phyloP scores from a whole-genome alignment of 2,329 filamentous ascomycete species.

The Hymenoscyphus fructigenus region DNA sequence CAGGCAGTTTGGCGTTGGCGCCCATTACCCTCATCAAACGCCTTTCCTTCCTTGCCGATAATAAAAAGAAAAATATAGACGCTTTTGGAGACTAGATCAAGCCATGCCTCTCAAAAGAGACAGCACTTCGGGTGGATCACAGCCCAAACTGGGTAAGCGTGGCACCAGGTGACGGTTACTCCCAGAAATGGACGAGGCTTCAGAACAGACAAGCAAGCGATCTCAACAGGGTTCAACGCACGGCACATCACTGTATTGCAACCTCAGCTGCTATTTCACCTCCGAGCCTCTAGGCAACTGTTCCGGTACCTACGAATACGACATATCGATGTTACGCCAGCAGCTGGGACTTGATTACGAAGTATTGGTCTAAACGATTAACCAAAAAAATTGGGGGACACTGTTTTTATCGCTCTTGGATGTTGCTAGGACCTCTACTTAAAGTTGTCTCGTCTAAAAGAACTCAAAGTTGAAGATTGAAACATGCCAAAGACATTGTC shows the following conservation, averaged over 20 bases:
- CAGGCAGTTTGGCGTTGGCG: neutral
- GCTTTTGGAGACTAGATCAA: neutral
- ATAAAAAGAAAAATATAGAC: neutral
- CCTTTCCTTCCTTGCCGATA: neutral
- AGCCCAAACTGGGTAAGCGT: neutral
- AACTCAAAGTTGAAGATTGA: neutral
- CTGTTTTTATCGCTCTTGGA: neutral
- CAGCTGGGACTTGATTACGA: neutral
- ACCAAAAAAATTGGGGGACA: neutral
- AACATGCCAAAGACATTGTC: neutral
- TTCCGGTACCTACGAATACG: conserved; percentile 1
- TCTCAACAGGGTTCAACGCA: conserved; percentile 1
- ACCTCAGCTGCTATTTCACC: neutral
- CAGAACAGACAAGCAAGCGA: neutral
- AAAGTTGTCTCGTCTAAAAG: neutral
- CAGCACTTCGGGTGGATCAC: neutral
- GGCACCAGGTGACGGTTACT: neutral
- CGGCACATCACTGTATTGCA: neutral
- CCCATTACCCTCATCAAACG: conserved; percentile 5
- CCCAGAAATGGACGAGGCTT: neutral
- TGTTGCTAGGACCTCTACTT: neutral
- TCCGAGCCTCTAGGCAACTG: conserved; percentile 2
- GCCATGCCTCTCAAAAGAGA: neutral
- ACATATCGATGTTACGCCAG: neutral
- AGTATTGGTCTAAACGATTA: neutral